Base-by-base conservation (phyloP, 2,329 filamentous ascomycete species). In the Pezicula carpinea region DNA sequence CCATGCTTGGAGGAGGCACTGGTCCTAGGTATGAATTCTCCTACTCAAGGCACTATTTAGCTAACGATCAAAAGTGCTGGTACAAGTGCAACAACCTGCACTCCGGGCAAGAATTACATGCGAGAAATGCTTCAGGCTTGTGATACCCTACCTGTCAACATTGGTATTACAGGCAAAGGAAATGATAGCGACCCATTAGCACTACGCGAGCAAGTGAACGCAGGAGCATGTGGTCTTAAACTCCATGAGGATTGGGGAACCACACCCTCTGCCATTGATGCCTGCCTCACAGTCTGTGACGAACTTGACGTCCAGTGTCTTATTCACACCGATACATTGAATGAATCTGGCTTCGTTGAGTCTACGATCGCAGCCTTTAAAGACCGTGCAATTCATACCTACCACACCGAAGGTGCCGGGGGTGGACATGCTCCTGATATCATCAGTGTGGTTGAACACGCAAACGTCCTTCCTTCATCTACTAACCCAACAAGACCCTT, bases 281-380 rank as follows among this genome's bases (percentile, higher is more conserved):
- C 85, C 2, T 96, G 92, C 61, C 76, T 95, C 10, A 71, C 71
- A 1, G 86, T 96, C 36, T 96, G 91, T 65, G 92, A 97, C 59
- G 86, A 95, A 63, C 80, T 89, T 46, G 92, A 97, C 61, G 81
- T 97, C 21, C 92, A 97, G 66, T 95, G 88, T 55, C 80, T 96
- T 54, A 95, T 97, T 59, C 92, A 96, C 66, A 96, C 91, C 0
- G 92, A 97, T 66, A 96, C 92, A 0, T 79, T 97, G 51, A 97
- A 97, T 67, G 92, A 97, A 67, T 92, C 88, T 15, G 92, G 92
- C n/a, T 97, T 96, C 61, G 92, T 97, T 43, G 92, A 96, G 65
- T 85, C 88, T 49, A 96, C 91, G 2, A 82, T 96, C 52, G 79
- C 74, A n/a, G 83, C 91, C 3, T 86, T 97, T 75, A 89, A 89